A percentile compares a stretch with the other conserved stretches of the same genome.
Conservation (phyloP, 495 filamentous ascomycete genomes). For the Penicillium bialowiezense region DNA sequence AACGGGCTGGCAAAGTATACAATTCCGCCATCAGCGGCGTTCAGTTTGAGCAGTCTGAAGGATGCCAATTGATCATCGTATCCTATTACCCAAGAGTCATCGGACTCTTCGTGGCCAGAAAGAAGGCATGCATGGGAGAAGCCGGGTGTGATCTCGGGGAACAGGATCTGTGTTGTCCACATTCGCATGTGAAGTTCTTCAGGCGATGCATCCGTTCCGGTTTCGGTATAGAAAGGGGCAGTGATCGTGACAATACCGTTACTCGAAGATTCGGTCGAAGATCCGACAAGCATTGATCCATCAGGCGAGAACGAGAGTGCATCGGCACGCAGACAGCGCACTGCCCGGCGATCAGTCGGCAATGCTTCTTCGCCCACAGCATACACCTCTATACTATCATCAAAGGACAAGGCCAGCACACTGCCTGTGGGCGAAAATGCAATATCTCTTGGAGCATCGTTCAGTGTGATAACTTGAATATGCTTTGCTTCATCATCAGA, state of each 20-base stretch:
- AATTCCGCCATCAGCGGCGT: conserved; percentile 70
- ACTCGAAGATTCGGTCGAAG: conserved; percentile 59
- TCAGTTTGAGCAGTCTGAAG: conserved; percentile 72
- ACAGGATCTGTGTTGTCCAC: conserved; percentile 88
- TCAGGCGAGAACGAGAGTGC: conserved; percentile 78
- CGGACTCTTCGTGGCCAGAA: conserved; percentile 64
- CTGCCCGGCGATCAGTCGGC: conserved; percentile 68
- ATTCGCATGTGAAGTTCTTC: conserved; percentile 69
- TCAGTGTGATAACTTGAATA: conserved; percentile 66
- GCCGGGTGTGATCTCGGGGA: conserved; percentile 71
- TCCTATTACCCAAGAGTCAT: conserved; percentile 74
- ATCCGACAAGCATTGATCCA: conserved; percentile 81
- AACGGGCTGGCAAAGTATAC: conserved; percentile 78
- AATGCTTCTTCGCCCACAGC: conserved; percentile 62
- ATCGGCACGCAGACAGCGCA: conserved; percentile 80
- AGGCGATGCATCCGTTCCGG: conserved; percentile 42
- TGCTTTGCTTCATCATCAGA: conserved; percentile 58
- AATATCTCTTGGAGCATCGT: conserved; percentile 73
- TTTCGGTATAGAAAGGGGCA: conserved; percentile 69
- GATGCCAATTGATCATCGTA: conserved; percentile 74
- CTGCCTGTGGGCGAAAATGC: conserved; percentile 76
- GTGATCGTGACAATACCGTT: conserved; percentile 75
- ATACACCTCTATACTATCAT: conserved; percentile 82
- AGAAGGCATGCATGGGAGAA: conserved; percentile 76
- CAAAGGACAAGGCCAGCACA: conserved; percentile 82